Conservation (phyloP, 805 yeast genomes). For the Ogataea nonfermentans region DNA sequence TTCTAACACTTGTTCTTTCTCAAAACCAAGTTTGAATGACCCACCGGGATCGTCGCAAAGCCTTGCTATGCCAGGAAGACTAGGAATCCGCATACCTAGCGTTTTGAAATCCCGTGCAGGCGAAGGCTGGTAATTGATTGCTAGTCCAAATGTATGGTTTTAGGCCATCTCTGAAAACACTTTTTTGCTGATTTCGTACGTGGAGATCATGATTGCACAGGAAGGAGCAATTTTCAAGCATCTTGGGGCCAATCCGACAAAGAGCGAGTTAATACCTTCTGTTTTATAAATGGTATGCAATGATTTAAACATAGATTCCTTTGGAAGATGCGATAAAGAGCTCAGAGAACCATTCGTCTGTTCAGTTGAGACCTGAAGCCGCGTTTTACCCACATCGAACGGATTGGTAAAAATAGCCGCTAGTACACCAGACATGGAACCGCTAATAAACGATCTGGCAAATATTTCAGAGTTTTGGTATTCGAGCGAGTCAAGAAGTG, state of each 20-base stretch:
- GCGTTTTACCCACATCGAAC: constrained; percentile 94
- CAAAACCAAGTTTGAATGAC: constrained; percentile 12
- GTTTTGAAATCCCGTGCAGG: constrained; percentile 23
- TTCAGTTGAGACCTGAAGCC: constrained; percentile 68
- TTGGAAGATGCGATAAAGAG: constrained; percentile 13
- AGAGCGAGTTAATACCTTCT: constrained; percentile 85
- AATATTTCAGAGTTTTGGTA: constrained; percentile 40
- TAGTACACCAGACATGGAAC: constrained; percentile 76
- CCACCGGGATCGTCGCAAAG: constrained; percentile 27
- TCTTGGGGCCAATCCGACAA: constrained; percentile 83
- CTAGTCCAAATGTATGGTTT: neutral
- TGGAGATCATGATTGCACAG: constrained; percentile 97
- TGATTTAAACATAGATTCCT: constrained; percentile 64
- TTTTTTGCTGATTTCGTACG: constrained; percentile 85
- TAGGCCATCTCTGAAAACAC: constrained; percentile 35
- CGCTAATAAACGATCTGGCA: constrained; percentile 68
- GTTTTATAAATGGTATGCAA: constrained; percentile 57
- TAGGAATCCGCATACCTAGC: constrained; percentile 28
- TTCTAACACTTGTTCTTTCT: constrained; percentile 15
- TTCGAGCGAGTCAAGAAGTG: constrained; percentile 16
- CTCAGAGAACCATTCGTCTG: constrained; percentile 15
- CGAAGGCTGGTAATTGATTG: constrained; percentile 17
- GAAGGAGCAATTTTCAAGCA: constrained; percentile 92
- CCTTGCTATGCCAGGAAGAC: constrained; percentile 26
- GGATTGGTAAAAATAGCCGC: constrained; percentile 92